Conservation (phyloP, 257 asterid species). For the Cinchona pubescens region DNA sequence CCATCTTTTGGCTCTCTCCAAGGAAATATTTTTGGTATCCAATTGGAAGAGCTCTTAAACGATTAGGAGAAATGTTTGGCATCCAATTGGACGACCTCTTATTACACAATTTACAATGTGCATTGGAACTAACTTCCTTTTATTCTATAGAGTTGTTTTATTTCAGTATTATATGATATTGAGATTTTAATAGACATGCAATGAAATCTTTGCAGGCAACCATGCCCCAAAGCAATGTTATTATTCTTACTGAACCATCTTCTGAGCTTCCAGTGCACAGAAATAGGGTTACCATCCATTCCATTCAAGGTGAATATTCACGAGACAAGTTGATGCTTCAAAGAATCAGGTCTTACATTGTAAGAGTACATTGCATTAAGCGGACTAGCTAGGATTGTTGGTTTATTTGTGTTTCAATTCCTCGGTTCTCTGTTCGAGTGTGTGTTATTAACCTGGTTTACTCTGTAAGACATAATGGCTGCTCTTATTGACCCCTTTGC, state of each 20-base stretch:
- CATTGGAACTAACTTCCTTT: not conserved
- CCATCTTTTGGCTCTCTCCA: too few relatives aligned
- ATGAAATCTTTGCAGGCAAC: conserved; percentile 45
- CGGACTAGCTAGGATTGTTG: conserved; percentile 26
- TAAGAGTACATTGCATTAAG: conserved; percentile 58
- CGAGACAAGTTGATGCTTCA: conserved; percentile 99
- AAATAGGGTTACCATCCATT: conserved; percentile 59
- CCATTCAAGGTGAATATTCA: conserved; percentile 97
- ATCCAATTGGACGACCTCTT: not conserved
- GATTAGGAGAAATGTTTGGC: not conserved
- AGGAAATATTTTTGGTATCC: not conserved
- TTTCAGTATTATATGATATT: not conserved
- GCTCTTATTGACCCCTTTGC: not conserved
- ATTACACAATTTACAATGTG: not conserved
- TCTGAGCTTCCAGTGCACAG: conserved; percentile 60
- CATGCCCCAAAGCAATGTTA: conserved; percentile 68
- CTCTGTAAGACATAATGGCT: not conserved
- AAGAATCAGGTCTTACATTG: conserved; percentile 99
- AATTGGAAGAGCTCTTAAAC: not conserved
- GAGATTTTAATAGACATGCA: conserved; percentile 19
- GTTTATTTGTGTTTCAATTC: conserved; percentile 12
- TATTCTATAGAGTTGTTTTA: not conserved
- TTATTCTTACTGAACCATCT: conserved; percentile 78
- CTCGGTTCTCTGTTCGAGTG: not conserved
- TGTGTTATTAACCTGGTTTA: not conserved